Base-by-base conservation (phyloP, 208 protist genomes). In the Lotmaria passim region DNA sequence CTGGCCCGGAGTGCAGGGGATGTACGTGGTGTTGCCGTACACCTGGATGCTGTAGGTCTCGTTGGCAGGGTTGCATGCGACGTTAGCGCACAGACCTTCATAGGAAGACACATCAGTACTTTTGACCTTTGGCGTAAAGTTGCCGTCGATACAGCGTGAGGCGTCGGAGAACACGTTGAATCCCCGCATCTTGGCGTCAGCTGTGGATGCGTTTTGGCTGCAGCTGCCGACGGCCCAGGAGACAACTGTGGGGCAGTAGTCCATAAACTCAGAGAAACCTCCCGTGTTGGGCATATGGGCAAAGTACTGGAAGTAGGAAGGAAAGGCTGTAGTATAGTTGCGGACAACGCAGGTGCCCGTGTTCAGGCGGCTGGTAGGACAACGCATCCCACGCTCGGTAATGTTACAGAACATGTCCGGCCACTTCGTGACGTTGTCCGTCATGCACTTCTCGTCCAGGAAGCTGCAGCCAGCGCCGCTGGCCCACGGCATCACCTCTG, bases 401-500 rank as follows among this genome's bases (percentile, higher is more conserved):
- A 26, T 17, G 1, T 12, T 39, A 57, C 85, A 89, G 78, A 87
- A 93, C 78, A 93, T 88, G 36, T 48, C 46, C 12, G 83, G 76
- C 43, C 53, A 79, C 34, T 76, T 23, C 14, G 85, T 80, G 7
- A 68, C 33, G n/a, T 44, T 41, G 48, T 81, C 56, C 14, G 8
- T 44, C 51, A 89, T 48, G 64, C 86, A 92, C 63, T 76, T 83
- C 14, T 75, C 58, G 3, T 33, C 61, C 21, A 88, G 34, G 19
- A 96, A 81, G 19, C 11, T 34, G 65, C 90, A 96, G 30, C 92
- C 91, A 0, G 55, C 28, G 17, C 85, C 69, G n/a, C 62, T 38
- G 44, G 87, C 93, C 88, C 87, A 97, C 33, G 48, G 17, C 79
- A 97, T 90, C 24, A 23, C 58, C 50, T 96, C 84, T 1, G 81